Conservation (phyloP, 192 early-diverging fungal genomes). For the Phlyctochytrium planicorne region DNA sequence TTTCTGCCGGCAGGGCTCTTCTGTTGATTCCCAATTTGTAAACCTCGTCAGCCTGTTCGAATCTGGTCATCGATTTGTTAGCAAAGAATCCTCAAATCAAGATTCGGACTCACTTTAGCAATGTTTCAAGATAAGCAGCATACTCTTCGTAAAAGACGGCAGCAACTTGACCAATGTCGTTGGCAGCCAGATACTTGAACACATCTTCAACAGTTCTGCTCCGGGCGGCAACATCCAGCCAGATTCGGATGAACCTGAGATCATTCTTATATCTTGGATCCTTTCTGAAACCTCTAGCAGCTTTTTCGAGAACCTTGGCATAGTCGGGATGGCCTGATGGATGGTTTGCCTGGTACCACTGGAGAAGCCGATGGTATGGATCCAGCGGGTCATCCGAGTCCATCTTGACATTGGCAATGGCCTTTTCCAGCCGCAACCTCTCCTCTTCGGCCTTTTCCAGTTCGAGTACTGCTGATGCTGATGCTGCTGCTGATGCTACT, state of each 20-base stretch:
- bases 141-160: conserved; percentile 80
- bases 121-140: conserved; percentile 56
- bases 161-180: conserved; percentile 66
- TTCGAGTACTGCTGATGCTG: background rate
- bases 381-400: conserved; percentile 39
- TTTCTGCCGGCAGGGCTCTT: conserved; percentile 67
- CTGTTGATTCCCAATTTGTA: conserved; percentile 66
- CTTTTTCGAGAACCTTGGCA: conserved; percentile 18
- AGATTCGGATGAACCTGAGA: conserved; percentile 53
- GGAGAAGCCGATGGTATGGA: conserved; percentile 34
- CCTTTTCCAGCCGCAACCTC: background rate
- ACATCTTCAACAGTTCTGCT: conserved; percentile 59
- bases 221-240: conserved; percentile 58
- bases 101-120: conserved; percentile 23
- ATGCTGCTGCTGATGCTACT: background rate
- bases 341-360: conserved; percentile 36
- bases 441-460: background rate
- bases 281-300: conserved; percentile 37
- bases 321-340: conserved; percentile 26
- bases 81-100: conserved; percentile 3
- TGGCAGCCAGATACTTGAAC: conserved; percentile 71
- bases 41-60: conserved; percentile 60
- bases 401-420: background rate
- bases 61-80: conserved; percentile 31
- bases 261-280: conserved; percentile 46